Evolutionary conservation across 192 early-diverging fungal species (phyloP), one percentile per base, ranked within the genome.

Genomic region (Coemansia sp.): DNA sequence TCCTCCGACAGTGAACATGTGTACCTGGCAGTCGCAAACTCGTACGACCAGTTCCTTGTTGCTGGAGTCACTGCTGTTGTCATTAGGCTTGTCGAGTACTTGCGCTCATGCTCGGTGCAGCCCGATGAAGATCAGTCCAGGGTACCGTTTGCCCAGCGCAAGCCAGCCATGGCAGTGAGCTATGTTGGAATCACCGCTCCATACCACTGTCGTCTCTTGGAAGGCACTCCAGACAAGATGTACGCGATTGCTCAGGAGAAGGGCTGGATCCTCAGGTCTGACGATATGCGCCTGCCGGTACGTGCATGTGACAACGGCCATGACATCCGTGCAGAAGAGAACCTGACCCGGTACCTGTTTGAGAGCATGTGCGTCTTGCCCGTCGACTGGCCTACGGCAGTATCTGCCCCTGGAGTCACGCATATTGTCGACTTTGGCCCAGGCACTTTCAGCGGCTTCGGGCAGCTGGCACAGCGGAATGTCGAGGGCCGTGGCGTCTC

Each of bases 401-500:
- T 79, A 11, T 71, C 65, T 21, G 62, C 65, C 27, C 45, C 65
- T 7, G 71, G 26, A 3, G 75, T 81, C 47, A 88, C 91, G 12
- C 94, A 97, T 68, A 80, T 94, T 14, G 78, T 97, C 22, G 94
- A 97, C 68, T 97, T 95, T 75, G 91, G 94, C 14, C 91, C 92
- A 0, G 89, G 89, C 29, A 86, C 88, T 7, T 53, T 85, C 7
- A 82, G 82, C 3, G 91, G 90, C 14, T 85, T 94, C 57, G 92
- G 91, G 27, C 62, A 77, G 33, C 63, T 94, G 49, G 89, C 89
- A 13, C 76, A 84, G 64, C 82, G 85, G 37, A 94, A 92, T 76
- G 84, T 88, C 62, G 89, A 91, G 46, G 94, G 94, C 43, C 76
- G 80, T 18, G 94, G 94, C 40, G 82, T 87, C 10, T 72, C 82